Evolutionary conservation across 108 stramenopile genomes (phyloP), one percentile per base, ranked within the genome.

Genomic region (Mayamaea pseudoterrestris): DNA sequence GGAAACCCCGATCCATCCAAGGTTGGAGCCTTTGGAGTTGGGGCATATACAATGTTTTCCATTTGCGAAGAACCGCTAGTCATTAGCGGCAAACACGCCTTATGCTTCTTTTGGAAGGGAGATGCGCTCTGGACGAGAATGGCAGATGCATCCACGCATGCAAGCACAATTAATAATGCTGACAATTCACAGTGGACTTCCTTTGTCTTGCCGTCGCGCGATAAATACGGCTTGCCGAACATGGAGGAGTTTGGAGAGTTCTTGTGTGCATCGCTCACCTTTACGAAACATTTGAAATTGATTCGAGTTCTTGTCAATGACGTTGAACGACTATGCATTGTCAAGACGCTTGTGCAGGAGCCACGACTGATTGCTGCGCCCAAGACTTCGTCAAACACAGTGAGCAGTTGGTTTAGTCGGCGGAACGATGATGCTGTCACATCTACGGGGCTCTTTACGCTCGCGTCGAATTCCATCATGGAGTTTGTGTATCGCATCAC

Each of bases 31-130:
- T 52, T 52, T 23, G 50, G 88, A 13, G 88, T 90, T 2, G 88
- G 88, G 21, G 83, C 83, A 0, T 90, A 90, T 47, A 81, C 78
- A 13, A 84, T 90, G 80, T 90, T 90, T 58, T 58, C 57, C 11
- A 74, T 90, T 36, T 77, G 76, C 55, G 88, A 90, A 59, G 80
- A 85, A 22, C 88, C 88, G 2, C 27, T 82, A 44, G 78, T 90
- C 2, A 40, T 90, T 0, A 73, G 71, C 41, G 88, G 80, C 1
- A 53, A 34, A 17, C 52, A 68, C 40, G 76, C 74, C 0, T 62
- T 85, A 44, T 72, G 68, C 6, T 90, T 90, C 50, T 59, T 80
- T 24, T 90, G 88, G 88, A 90, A 78, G 61, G 83, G 83, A 7
- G 88, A 90, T 56, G 68, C 72, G 0, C 42, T 90, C 14, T 90